Base-by-base conservation (phyloP, 2,329 filamentous ascomycete species). In the Sarocladiaceae sp. region DNA sequence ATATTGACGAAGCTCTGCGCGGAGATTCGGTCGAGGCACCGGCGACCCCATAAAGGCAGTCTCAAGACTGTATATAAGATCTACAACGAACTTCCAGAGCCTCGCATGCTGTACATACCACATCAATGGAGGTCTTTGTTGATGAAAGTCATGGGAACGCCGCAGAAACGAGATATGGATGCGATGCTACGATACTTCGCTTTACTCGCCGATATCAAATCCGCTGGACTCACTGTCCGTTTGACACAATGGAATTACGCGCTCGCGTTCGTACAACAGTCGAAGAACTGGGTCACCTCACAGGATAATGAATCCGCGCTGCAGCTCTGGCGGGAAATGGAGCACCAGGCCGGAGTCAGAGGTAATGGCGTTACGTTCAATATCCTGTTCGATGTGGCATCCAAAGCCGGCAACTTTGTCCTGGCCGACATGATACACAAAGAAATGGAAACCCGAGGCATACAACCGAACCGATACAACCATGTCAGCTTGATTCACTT, bases 291-390 rank as follows among this genome's bases (percentile, higher is more conserved):
- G 74, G 78, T 40, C 62, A 77, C 36, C 79, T 91, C 65, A 68
- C 89, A 39, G 74, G 51, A 37, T 25, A 35, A 37, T 20, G 88
- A 66, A 44, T 78, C 82, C 4, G 85, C 89, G 0, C 74, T 99
- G 42, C 79, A 83, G 46, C 69, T 95, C 22, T 99, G 93, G 92
- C 84, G 82, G 57, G 84, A 94, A 60, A 97, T 97, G 91, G 94
- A 99, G 67, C 77, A 80, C 44, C 72, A 82, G 4, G 84, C 84
- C 2, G 78, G 80, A 1, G 67, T 90, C 13, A 71, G 72, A 58
- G 85, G 80, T 31, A 88, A 87, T 59, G 77, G 83, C 47, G 86
- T 91, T n/a, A 96, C 93, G 0, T 95, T 99, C 69, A 96, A 94
- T 64, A 87, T 97, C 44, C 78, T 99, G 12, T 97, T 96, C 60